Evolutionary conservation across 768 basidiomycete genomes (phyloP), one percentile per base, ranked within the genome.

Genomic region (Coprinellus aureogranulatus): DNA sequence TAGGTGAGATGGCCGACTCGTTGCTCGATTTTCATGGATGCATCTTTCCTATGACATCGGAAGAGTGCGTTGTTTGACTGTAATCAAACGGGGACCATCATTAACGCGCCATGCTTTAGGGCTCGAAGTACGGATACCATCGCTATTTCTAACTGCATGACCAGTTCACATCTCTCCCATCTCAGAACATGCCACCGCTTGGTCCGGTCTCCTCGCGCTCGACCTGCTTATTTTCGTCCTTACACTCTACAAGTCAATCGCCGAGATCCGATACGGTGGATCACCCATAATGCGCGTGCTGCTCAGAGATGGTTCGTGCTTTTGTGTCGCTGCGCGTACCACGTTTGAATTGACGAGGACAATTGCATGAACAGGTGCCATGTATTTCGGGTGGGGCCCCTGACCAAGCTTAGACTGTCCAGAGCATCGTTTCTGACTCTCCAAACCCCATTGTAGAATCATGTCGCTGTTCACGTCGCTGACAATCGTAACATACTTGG

Each of bases 221-320:
- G 78, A 80, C 61, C 51, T 73, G n/a, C 51, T 74, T 16, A 73
- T 80, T 0, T 77, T 79, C 56, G 50, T 54, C 28, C 69, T 81
- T 65, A 80, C 78, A 1, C 39, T 77, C 6, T 72, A 67, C 52
- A 75, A 75, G 53, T 72, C 75, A 2, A 54, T 75, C 27, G 56
- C 53, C n/a, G 60, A 64, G 27, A 63, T 57, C 27, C 62, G 65
- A 6, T 57, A 61, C 18, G 59, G 63, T 14, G 54, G 40, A 9
- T 57, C 56, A 16, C 11, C 37, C 6, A 61, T 80, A 30, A 47
- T 76, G 30, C 52, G 61, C 31, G 55, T 75, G n/a, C 61, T 81
- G n/a, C 58, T 79, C 20, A 72, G 77, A 16, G 78, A 81, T 61
- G 79, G 79, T 78, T 54, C 25, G 70, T 64, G 37, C 49, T 20